Base-by-base conservation (phyloP, 2,329 filamentous ascomycete species). In the Calonectria montana region DNA sequence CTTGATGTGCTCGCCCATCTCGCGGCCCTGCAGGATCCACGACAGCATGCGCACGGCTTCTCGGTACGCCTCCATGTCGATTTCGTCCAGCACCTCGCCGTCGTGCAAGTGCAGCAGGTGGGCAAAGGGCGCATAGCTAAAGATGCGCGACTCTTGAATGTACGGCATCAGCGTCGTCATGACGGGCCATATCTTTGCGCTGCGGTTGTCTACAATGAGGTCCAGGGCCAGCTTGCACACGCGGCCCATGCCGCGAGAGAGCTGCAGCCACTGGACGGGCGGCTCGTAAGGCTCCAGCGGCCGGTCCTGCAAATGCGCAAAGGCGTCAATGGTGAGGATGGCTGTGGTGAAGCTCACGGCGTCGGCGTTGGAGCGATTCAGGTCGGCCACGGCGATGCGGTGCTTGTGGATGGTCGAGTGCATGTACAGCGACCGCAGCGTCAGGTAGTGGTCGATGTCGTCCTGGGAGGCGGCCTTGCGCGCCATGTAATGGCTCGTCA, bases 261-360 rank as follows among this genome's bases (percentile, higher is more conserved):
- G 70, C n/a, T 77, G 70, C 2, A 80, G 71, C 78, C 77, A 80
- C 43, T 77, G 75, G 12, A 73, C 62, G 4, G 78, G 78, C 3
- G 78, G 74, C 13, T 75, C 66, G 50, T 80, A 80, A 0, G 73
- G 71, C 18, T 39, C 21, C 21, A 39, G 48, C 21, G 67, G 55
- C 1, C 75, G 74, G 4, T 74, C 67, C 4, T 72, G 72, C 43
- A 78, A 35, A 41, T 67, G 69, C 0, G 74, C 73, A 63, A 79
- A 74, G 0, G 77, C 69, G 53, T 79, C 76, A 12, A 78, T 50
- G 5, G 76, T 74, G 3, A 79, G 65, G 4, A 79, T 62, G 0
- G 77, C 47, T 9, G 77, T 75, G 10, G 76, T 76, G 53, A 79
- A 76, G 65, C 76, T 74, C 1, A 76, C 76, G 2, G 73, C 67